Base-by-base conservation (phyloP, 495 filamentous ascomycete genomes). In the Bacidia rubella region DNA sequence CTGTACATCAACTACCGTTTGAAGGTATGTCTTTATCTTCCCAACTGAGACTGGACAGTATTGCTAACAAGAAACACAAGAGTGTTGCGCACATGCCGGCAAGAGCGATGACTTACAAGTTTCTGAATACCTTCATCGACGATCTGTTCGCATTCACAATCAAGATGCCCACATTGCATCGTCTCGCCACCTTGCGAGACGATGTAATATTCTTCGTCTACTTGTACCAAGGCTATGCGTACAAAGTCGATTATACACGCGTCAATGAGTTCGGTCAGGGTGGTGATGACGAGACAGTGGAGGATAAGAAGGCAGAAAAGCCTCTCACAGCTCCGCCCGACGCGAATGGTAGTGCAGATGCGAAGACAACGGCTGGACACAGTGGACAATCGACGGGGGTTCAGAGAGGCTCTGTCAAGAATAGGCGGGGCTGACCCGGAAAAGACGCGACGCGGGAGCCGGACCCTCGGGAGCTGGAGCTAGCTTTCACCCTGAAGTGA, bases 211-310 rank as follows among this genome's bases (percentile, higher is more conserved):
- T 97, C 75, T 98, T 98, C 65, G 76, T 98, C 49, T 97, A 95
- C 66, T 58, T 98, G n/a, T 98, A 98, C 68, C 92, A 98, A 67
- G 76, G 82, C 53, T 98, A 79, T 74, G 82, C 82, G 56, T 98
- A 98, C 71, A 90, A 84, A 70, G 76, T 94, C 54, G 92, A 98
- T 66, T 90, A 86, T 64, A 86, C 80, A 15, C 75, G 92, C 40
- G 84, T 98, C 65, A 98, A 98, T 66, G 92, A 98, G 66, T 98
- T 97, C 60, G 92, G 92, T 11, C 92, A 98, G 69, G 93, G 92
- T 38, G 92, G 93, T 12, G 83, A 83, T 46, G 90, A 87, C 17
- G 87, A 92, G 45, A 85, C 81, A 41, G 72, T 78, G 24, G 75
- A 78, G 46, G 80, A 78, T 54, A 73, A 74, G 62, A 68, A 54